Evolutionary conservation across 139 green algal species (phyloP).

Genomic region (Microglena sp.): DNA sequence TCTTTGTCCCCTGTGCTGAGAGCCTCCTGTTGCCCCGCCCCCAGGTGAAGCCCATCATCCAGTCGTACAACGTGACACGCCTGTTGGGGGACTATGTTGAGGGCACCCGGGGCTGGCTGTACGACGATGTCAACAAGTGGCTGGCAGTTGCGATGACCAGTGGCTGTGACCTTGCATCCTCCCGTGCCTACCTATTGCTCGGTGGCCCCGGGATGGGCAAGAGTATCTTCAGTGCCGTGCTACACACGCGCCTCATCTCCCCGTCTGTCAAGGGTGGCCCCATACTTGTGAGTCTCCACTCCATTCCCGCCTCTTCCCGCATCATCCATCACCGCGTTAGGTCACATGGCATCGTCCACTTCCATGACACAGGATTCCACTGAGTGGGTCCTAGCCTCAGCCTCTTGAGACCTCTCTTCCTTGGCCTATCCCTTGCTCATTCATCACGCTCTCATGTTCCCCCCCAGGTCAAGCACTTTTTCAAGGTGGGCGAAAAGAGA

Average conservation of each 20-base stretch:
- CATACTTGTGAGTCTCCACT: no score
- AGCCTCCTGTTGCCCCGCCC: not conserved
- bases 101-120: not conserved
- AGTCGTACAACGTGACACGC: not conserved
- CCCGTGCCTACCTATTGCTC: not conserved
- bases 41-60: not conserved
- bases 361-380: no score
- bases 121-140: not conserved
- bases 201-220: not conserved
- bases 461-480: conserved; percentile 1
- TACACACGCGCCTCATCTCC: not conserved
- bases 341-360: no score
- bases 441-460: no score
- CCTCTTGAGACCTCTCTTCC: no score
- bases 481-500: not conserved
- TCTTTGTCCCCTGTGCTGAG: not conserved
- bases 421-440: no score
- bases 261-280: not conserved
- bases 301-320: no score
- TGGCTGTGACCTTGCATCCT: not conserved
- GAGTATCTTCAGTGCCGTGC: not conserved
- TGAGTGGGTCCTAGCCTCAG: no score
- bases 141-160: not conserved
- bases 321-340: no score
- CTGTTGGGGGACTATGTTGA: not conserved